phyloP scores from a whole-genome alignment of 768 basidiomycete species.

The Boletus rubroflammeus region DNA sequence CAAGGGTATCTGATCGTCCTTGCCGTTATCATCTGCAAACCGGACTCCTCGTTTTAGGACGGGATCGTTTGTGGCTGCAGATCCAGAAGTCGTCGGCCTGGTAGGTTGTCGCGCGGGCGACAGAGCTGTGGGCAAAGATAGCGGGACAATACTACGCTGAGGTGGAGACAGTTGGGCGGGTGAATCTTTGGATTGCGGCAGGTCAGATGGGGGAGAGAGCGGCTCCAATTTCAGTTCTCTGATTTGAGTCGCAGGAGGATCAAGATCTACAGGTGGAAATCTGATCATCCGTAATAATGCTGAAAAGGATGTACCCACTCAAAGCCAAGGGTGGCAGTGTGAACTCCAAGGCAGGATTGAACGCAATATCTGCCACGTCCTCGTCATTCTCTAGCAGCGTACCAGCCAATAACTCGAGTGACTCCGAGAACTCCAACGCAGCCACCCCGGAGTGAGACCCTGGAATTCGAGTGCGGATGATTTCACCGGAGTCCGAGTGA shows the following conservation, averaged over 20 bases:
- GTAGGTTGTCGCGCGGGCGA: conserved; percentile 1
- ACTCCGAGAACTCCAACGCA: conserved; percentile 66
- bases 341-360: conserved; percentile 17
- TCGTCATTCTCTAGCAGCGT: conserved; percentile 28
- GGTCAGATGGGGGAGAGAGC: not conserved
- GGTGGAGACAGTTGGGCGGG: not conserved
- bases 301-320: conserved; percentile 15
- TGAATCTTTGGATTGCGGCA: conserved; percentile 3
- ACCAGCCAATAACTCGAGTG: conserved; percentile 62
- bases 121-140: not conserved
- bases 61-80: conserved; percentile 8
- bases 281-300: conserved; percentile 10
- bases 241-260: conserved; percentile 14
- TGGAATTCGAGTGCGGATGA: conserved; percentile 38
- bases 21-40: conserved; percentile 58
- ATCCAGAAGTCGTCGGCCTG: conserved; percentile 5
- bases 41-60: conserved; percentile 51
- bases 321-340: conserved; percentile 13
- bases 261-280: conserved; percentile 18
- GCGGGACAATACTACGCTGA: not conserved
- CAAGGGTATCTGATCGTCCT: conserved; percentile 66
- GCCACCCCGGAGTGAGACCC: conserved; percentile 59
- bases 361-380: conserved; percentile 7
- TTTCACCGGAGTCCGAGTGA: conserved; percentile 36
- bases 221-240: conserved; percentile 2